Evolutionary conservation across 192 early-diverging fungal genomes (phyloP).

Genomic region (Obelidium mucronatum): DNA sequence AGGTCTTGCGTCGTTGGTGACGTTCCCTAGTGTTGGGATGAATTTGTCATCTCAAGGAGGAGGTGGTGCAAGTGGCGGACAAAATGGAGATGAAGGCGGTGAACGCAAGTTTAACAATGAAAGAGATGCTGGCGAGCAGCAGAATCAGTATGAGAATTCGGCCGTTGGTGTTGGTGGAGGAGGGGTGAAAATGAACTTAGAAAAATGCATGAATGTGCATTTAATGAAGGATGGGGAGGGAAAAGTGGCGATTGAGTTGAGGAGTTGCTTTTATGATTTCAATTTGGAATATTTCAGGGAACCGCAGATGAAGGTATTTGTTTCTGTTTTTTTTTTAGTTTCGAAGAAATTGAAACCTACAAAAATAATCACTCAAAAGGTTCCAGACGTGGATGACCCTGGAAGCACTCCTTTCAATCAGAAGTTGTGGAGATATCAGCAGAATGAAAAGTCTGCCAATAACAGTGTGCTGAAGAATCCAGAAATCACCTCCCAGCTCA

Average conservation of each 20-base stretch:
- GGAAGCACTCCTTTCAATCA: slow-evolving; percentile 80
- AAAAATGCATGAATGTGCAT: neutral
- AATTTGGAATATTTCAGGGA: slow-evolving; percentile 88
- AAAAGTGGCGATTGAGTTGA: slow-evolving; percentile 56
- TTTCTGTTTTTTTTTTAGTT: neutral
- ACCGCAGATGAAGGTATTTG: slow-evolving; percentile 81
- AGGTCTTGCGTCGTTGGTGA: slow-evolving; percentile 28
- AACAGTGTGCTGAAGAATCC: slow-evolving; percentile 43
- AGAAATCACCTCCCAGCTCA: neutral
- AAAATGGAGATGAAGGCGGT: slow-evolving; percentile 2
- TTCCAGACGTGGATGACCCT: slow-evolving; percentile 79
- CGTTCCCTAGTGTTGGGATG: neutral
- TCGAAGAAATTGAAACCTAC: neutral
- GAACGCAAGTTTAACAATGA: neutral
- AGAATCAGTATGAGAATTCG: neutral
- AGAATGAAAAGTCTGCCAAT: slow-evolving; percentile 70
- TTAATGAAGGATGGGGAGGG: neutral
- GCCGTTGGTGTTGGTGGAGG: slow-evolving; percentile 5
- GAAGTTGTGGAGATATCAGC: slow-evolving; percentile 72
- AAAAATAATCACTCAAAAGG: slow-evolving; percentile 23
- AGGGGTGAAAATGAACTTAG: neutral
- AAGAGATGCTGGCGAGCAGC: neutral
- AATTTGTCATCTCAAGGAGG: neutral
- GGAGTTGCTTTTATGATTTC: slow-evolving; percentile 81
- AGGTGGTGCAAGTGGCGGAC: neutral